A percentile compares a stretch with the other conserved stretches of the same genome.
Evolutionary conservation across 169 alveolate species (phyloP).

Genomic region (Babesia bovis): DNA sequence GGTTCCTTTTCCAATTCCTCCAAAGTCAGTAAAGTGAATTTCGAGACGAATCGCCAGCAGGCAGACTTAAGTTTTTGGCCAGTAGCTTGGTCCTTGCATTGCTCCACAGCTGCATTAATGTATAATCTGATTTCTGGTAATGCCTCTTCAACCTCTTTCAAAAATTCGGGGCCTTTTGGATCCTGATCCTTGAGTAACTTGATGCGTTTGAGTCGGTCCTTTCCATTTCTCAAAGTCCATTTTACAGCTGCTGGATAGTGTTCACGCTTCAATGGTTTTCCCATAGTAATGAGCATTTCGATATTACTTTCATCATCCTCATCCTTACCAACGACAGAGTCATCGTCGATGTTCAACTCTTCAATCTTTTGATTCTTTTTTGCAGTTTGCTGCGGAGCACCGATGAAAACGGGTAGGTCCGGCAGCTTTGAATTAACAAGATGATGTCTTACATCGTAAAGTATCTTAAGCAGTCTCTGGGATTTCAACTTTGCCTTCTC

Average conservation of each 20-base stretch:
- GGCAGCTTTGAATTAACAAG: slow-evolving; percentile 35
- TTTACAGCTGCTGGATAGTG: slow-evolving; percentile 64
- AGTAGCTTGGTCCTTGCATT: slow-evolving; percentile 45
- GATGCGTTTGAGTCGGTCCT: slow-evolving; percentile 46
- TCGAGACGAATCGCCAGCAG: slow-evolving; percentile 68
- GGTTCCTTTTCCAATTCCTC: slow-evolving; percentile 42
- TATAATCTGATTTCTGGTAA: slow-evolving; percentile 23
- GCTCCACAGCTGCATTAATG: slow-evolving; percentile 19
- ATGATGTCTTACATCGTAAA: slow-evolving; percentile 55
- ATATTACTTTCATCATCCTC: slow-evolving; percentile 29
- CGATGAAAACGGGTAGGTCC: slow-evolving; percentile 5
- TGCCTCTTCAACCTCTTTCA: slow-evolving; percentile 40
- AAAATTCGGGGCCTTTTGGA: slow-evolving; percentile 33
- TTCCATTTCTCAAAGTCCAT: slow-evolving; percentile 45
- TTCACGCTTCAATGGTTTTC: slow-evolving; percentile 46
- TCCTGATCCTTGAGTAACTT: slow-evolving; percentile 40
- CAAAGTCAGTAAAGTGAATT: slow-evolving; percentile 18
- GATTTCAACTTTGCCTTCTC: slow-evolving; percentile 79
- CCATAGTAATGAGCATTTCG: slow-evolving; percentile 43
- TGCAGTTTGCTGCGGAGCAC: neutral
- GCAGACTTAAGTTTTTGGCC: slow-evolving; percentile 60
- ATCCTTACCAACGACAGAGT: slow-evolving; percentile 31
- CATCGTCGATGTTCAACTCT: slow-evolving; percentile 31
- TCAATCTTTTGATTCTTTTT: slow-evolving; percentile 11
- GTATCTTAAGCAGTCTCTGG: slow-evolving; percentile 72